phyloP scores from a whole-genome alignment of 2,329 filamentous ascomycete species.

The Endothia cerciana region DNA sequence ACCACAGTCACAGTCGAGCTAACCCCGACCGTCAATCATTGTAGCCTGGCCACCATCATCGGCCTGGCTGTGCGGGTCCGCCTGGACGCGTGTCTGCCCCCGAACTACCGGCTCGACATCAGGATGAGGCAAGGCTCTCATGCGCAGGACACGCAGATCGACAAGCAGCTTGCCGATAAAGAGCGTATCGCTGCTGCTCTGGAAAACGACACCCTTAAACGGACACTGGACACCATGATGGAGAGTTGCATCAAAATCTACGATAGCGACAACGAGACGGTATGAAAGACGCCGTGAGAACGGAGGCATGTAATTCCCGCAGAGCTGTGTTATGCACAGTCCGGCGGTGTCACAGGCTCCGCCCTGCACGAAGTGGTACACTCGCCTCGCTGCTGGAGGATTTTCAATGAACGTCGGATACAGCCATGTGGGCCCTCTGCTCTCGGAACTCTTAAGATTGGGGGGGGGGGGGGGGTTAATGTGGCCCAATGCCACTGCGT shows the following conservation, averaged over 20 bases:
- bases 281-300: constrained; percentile 1
- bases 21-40: constrained; percentile 96
- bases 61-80: constrained; percentile 90
- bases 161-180: constrained; percentile 96
- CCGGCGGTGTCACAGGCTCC: neutral
- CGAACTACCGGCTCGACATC: constrained; percentile 90
- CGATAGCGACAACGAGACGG: constrained; percentile 23
- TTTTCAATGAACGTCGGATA: neutral
- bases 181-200: constrained; percentile 92
- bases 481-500: neutral
- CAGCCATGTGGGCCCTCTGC: neutral
- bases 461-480: neutral
- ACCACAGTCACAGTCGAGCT: constrained; percentile 83
- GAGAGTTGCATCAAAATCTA: constrained; percentile 64
- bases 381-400: neutral
- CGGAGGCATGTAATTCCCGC: neutral
- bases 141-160: constrained; percentile 90
- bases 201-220: constrained; percentile 89
- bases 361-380: no score
- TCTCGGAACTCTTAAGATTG: neutral
- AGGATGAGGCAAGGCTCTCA: constrained; percentile 96
- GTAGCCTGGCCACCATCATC: constrained; percentile 94
- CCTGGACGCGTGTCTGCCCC: constrained; percentile 86
- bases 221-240: constrained; percentile 91
- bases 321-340: neutral